These are phyloP conservation scores for Podaxis mareebaensis DNA, from an alignment of 768 basidiomycete genomes.

Conservation along the genomic window DNA sequence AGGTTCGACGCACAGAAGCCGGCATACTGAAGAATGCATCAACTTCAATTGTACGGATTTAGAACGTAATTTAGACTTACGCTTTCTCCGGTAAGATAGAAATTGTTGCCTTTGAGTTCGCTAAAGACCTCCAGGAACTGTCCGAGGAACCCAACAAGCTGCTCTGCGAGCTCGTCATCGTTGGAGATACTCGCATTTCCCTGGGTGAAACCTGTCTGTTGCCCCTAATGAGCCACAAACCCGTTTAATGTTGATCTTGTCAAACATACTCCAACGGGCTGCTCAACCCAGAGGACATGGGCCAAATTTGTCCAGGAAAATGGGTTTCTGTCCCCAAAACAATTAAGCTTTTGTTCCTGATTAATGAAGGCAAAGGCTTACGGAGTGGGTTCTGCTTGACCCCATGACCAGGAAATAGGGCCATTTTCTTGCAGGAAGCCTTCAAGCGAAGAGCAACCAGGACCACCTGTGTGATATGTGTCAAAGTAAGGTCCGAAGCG, in stretches of 20 bases:
- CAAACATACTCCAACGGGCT: conserved; percentile 79
- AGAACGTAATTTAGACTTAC: conserved; percentile 42
- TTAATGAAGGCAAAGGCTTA: conserved; percentile 10
- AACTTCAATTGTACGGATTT: conserved; percentile 37
- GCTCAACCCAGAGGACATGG: conserved; percentile 76
- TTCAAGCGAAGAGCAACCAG: conserved; percentile 74
- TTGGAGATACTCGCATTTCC: conserved; percentile 63
- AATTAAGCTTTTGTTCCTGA: background rate
- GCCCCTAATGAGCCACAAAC: conserved; percentile 19
- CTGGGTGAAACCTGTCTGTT: conserved; percentile 66
- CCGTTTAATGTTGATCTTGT: conserved; percentile 61
- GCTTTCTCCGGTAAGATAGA: conserved; percentile 74
- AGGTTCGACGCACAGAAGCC: conserved; percentile 62
- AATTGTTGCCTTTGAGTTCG: conserved; percentile 71
- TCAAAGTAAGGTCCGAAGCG: conserved; percentile 18
- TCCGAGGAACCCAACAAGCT: conserved; percentile 61
- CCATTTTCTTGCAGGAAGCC: conserved; percentile 77
- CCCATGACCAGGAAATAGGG: conserved; percentile 69
- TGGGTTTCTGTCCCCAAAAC: conserved; percentile 41
- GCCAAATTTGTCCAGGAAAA: conserved; percentile 82
- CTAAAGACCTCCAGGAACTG: conserved; percentile 77
- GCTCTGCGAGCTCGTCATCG: conserved; percentile 49
- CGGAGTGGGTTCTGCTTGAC: conserved; percentile 60
- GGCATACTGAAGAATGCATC: conserved; percentile 52
- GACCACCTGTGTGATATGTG: conserved; percentile 68